A percentile compares a stretch with the other conserved stretches of the same genome.
Evolutionary conservation across 2,329 filamentous ascomycete species (phyloP).

Genomic region (Thielaviopsis euricoi): DNA sequence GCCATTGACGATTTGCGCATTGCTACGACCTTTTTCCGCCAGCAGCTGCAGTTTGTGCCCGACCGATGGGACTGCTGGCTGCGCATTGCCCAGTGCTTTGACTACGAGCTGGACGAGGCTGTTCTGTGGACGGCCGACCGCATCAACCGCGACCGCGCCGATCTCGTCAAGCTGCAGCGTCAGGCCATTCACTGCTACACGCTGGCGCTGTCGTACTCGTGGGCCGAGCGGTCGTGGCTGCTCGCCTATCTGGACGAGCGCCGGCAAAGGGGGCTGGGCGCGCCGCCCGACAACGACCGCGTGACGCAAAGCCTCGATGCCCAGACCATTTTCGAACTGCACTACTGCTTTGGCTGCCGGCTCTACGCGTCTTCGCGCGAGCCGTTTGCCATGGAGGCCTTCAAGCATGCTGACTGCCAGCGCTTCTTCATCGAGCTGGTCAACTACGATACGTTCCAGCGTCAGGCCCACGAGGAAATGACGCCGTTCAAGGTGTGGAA

Average conservation of each 20-base stretch:
- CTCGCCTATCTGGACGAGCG: conserved; percentile 2
- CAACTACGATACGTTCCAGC: conserved; percentile 34
- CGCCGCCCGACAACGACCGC: neutral
- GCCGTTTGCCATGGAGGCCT: conserved; percentile 46
- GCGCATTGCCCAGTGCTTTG: conserved; percentile 69
- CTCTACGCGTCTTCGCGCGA: conserved; percentile 46
- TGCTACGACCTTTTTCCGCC: conserved; percentile 60
- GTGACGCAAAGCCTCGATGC: conserved; percentile 7
- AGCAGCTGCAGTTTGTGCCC: conserved; percentile 68
- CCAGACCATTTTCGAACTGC: conserved; percentile 32
- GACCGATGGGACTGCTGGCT: conserved; percentile 88
- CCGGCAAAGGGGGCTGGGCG: neutral
- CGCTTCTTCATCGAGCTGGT: conserved; percentile 37
- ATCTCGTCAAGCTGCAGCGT: conserved; percentile 60
- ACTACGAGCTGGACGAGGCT: conserved; percentile 73
- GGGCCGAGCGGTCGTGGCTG: conserved; percentile 17
- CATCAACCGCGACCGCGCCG: conserved; percentile 65
- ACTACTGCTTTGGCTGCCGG: conserved; percentile 44
- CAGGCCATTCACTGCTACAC: conserved; percentile 69
- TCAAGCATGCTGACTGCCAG: conserved; percentile 38
- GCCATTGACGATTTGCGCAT: conserved; percentile 74
- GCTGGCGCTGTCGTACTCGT: conserved; percentile 39
- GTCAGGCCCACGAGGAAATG: conserved; percentile 38
- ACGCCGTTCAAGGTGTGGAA: conserved; percentile 45
- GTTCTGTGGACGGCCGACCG: conserved; percentile 84